Evolutionary conservation across 225 moss, liverwort and hornwort species (phyloP), one percentile per base, ranked within the genome.

Genomic region (Sphagnum tenellum): DNA sequence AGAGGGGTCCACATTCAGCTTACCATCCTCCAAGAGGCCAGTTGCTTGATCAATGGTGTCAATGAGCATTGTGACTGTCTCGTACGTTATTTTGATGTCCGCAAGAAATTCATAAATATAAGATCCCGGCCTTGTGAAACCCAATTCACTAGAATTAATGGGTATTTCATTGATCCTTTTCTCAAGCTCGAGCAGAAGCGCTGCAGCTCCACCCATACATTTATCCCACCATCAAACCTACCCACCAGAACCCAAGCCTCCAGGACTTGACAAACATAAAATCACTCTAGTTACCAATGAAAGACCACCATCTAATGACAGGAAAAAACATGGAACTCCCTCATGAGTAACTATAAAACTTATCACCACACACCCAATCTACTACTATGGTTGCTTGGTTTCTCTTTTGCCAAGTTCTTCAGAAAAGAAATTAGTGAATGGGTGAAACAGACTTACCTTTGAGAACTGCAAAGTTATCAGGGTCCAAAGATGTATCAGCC

Each of bases 1-100:
- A 52, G 47, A 67, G 11, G 8, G 49, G 9, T 3, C 14, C 8
- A 44, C 14, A 4, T 5, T 45, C 48, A 48, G 56, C 84, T 75
- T 64, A 89, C 95, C 89, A 82, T 98, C 96, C 76, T 98, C 92
- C 57, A 98, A 88, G 65, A 98, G 90, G 53, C 59, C 64, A 46
- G 87, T 87, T 50, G 90, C 96, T 73, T 90, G 96, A 59, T 98
- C 96, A 51, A 98, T 98, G 9, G 90, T 93, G 67, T 98, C 90
- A 71, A 89, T 90, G 3, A 98, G 90, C 85, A 98, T 82, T 54
- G 83, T 80, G 69, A 92, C 92, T 55, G 96, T 98, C 66, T 93
- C 86, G 69, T 87, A 89, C 6, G 86, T 98, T 13, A 98, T 93
- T 73, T 98, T 98, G 69, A 98, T 93, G 49, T 88, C 80, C 67